Percentiles rank a stretch among this genome's conserved stretches.
These are phyloP conservation scores for Globisporangium sylvaticum DNA, from an alignment of 352 stramenopile genomes.

Conservation along the genomic window DNA sequence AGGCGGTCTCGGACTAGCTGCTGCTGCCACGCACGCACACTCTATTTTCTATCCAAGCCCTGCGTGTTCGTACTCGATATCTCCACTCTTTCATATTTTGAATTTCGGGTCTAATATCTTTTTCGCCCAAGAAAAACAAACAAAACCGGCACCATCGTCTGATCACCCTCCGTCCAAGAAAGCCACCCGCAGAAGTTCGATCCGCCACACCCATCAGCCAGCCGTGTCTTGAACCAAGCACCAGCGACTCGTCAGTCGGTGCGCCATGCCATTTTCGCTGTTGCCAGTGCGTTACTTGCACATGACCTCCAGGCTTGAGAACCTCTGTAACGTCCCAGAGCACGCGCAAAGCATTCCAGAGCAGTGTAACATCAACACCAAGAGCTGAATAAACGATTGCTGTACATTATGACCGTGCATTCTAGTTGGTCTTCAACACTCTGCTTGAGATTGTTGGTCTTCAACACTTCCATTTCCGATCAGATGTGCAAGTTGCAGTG, in stretches of 20 bases:
- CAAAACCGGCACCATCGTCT: background rate
- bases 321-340: background rate
- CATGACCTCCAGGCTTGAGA: too few species aligned
- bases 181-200: background rate
- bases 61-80: constrained; percentile 4
- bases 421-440: background rate
- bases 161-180: background rate
- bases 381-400: background rate
- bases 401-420: background rate
- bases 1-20: constrained; percentile 57
- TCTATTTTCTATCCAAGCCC: background rate
- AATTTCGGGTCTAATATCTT: constrained; percentile 23
- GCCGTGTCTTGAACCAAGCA: background rate
- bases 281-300: too few species aligned
- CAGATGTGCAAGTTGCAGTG: background rate
- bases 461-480: background rate
- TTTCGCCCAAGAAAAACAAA: background rate
- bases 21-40: background rate
- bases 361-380: background rate
- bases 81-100: constrained; percentile 3
- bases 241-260: too few species aligned
- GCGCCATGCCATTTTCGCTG: background rate
- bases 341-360: background rate
- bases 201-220: background rate
- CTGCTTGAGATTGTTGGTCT: background rate